Evolutionary conservation across 441 rosid genomes (phyloP).

Genomic region (Kokia cookei): DNA sequence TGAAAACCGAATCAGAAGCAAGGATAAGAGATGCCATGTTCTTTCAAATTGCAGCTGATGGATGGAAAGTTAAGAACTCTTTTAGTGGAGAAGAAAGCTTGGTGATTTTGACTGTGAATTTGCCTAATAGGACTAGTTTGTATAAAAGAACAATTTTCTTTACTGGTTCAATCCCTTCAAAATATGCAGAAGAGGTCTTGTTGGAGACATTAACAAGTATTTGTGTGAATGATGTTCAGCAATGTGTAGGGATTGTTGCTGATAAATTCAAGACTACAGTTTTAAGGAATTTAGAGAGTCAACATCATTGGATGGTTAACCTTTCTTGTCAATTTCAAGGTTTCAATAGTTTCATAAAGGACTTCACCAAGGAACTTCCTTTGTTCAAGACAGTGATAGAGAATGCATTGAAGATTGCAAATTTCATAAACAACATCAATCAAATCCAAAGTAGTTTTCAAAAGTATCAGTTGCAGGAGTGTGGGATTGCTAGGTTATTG

Average conservation of each 20-base stretch:
- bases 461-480: neutral
- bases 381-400: neutral
- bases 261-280: neutral
- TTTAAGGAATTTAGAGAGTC: neutral
- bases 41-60: constrained; percentile 81
- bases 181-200: neutral
- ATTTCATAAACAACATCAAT: neutral
- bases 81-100: neutral
- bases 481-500: neutral
- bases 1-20: constrained; percentile 66
- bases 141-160: neutral
- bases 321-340: neutral
- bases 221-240: neutral
- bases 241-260: neutral
- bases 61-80: constrained; percentile 52
- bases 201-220: neutral
- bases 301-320: neutral
- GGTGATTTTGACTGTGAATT: neutral
- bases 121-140: neutral
- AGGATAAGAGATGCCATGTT: constrained; percentile 89
- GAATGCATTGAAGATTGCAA: neutral
- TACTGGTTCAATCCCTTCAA: neutral
- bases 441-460: neutral
- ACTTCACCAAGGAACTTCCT: neutral
- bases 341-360: neutral